A percentile compares a stretch with the other conserved stretches of the same genome.
Conservation (phyloP, 2,329 filamentous ascomycete genomes). For the Chrysoporthe deuterocubensis region DNA sequence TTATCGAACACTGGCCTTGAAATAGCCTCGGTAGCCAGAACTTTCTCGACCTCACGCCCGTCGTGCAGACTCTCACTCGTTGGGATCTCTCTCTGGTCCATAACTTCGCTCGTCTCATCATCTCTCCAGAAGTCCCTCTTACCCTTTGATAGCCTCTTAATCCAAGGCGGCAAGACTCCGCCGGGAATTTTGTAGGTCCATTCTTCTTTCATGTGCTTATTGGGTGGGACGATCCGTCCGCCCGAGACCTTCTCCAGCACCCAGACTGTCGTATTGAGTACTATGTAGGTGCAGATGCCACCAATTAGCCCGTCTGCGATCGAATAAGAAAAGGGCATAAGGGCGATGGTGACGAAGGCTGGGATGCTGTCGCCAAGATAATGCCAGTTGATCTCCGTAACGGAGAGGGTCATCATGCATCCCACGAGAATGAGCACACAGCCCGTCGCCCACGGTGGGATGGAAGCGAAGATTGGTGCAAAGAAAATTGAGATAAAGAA, state of each 20-base stretch:
- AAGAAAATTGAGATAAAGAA: slow-evolving; percentile 77
- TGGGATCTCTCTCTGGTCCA: slow-evolving; percentile 15
- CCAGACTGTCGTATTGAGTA: slow-evolving; percentile 75
- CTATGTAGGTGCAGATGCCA: slow-evolving; percentile 75
- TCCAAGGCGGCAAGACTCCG: slow-evolving; percentile 73
- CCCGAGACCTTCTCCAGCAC: slow-evolving; percentile 67
- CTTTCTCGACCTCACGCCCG: slow-evolving; percentile 17
- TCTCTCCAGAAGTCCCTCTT: slow-evolving; percentile 76
- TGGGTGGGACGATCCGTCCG: slow-evolving; percentile 73
- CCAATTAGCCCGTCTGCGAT: slow-evolving; percentile 87
- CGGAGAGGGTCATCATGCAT: slow-evolving; percentile 81
- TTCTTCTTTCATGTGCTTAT: slow-evolving; percentile 76
- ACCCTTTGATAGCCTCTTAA: slow-evolving; percentile 64
- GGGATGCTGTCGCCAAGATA: slow-evolving; percentile 85
- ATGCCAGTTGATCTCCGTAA: slow-evolving; percentile 84
- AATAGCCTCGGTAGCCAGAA: slow-evolving; percentile 13
- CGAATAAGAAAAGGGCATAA: slow-evolving; percentile 91
- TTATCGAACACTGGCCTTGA: slow-evolving; percentile 13
- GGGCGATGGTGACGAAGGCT: slow-evolving; percentile 79
- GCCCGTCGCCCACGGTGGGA: slow-evolving; percentile 79
- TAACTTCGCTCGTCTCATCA: slow-evolving; percentile 34
- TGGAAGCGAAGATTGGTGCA: slow-evolving; percentile 75
- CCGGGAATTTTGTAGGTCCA: slow-evolving; percentile 81
- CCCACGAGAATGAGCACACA: slow-evolving; percentile 81
- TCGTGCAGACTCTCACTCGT: slow-evolving; percentile 17